Conservation (phyloP, 371 early-diverging fungal genomes). For the Ordospora pajunii region DNA sequence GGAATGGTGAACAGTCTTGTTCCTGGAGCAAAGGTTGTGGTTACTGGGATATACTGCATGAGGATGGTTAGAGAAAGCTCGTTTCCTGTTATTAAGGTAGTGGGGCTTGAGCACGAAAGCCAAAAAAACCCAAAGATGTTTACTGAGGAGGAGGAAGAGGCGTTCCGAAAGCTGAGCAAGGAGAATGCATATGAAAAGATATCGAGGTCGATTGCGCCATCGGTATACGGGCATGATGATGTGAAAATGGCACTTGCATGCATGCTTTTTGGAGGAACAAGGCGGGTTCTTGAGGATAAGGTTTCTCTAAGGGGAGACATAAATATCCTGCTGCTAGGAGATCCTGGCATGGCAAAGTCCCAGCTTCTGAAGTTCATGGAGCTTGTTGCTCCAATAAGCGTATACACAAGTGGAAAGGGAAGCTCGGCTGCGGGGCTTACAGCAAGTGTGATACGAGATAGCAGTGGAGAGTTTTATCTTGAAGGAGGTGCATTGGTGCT, state of each 20-base stretch:
- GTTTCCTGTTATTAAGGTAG: slow-evolving; percentile 25
- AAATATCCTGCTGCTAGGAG: slow-evolving; percentile 91
- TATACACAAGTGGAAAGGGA: slow-evolving; percentile 78
- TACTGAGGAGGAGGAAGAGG: slow-evolving; percentile 79
- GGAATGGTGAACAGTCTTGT: slow-evolving; percentile 75
- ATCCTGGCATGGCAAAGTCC: slow-evolving; percentile 97
- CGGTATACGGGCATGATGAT: slow-evolving; percentile 64
- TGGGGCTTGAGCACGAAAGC: slow-evolving; percentile 39
- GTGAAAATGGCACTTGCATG: slow-evolving; percentile 94
- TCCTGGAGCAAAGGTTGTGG: slow-evolving; percentile 81
- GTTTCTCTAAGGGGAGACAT: slow-evolving; percentile 93
- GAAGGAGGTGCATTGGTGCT: slow-evolving; percentile 99
- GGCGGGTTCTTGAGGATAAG: slow-evolving; percentile 81
- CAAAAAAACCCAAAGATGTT: slow-evolving; percentile 64
- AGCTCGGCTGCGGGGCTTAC: slow-evolving; percentile 76
- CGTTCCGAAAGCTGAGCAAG: slow-evolving; percentile 73
- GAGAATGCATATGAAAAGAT: slow-evolving; percentile 70
- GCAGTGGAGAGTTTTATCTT: slow-evolving; percentile 80
- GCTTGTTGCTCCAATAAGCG: slow-evolving; percentile 81
- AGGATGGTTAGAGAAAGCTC: slow-evolving; percentile 60
- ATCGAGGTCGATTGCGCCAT: slow-evolving; percentile 55
- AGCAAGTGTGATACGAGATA: slow-evolving; percentile 69
- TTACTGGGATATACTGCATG: slow-evolving; percentile 89
- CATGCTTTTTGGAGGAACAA: slow-evolving; percentile 90
- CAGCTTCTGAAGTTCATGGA: slow-evolving; percentile 96